Evolutionary conservation across 2,329 filamentous ascomycete genomes (phyloP).

Genomic region (Drechslerella dactyloides): DNA sequence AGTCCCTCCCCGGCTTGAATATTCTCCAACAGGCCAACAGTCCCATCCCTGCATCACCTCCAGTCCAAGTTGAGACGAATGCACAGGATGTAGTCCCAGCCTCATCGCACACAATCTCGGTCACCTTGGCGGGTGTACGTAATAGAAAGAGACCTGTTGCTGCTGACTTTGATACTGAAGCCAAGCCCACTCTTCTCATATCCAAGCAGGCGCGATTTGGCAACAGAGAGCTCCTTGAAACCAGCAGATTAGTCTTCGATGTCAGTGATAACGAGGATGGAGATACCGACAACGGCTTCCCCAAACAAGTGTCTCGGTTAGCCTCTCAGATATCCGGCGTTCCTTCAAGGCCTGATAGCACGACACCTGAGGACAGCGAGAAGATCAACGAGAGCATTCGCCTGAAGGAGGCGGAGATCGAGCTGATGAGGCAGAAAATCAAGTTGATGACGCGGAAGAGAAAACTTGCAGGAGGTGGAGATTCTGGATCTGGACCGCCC

Average conservation of each 20-base stretch:
- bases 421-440: conserved; percentile 64
- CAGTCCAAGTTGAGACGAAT: conserved; percentile 2
- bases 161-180: conserved; percentile 71
- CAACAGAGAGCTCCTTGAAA: conserved; percentile 62
- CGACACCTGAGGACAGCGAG: conserved; percentile 56
- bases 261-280: conserved; percentile 76
- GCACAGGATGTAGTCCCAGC: not conserved
- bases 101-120: conserved; percentile 1
- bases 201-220: conserved; percentile 64
- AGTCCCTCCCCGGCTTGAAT: conserved; percentile 25
- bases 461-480: conserved; percentile 15
- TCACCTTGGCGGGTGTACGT: conserved; percentile 11
- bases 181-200: conserved; percentile 55
- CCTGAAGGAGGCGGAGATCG: conserved; percentile 66
- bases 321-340: conserved; percentile 56
- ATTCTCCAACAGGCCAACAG: conserved; percentile 10
- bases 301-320: conserved; percentile 47
- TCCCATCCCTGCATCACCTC: conserved; percentile 5
- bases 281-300: conserved; percentile 60
- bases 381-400: conserved; percentile 59
- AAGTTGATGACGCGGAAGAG: conserved; percentile 51
- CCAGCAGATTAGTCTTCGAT: conserved; percentile 76
- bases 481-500: conserved; percentile 15
- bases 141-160: conserved; percentile 68
- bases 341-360: conserved; percentile 59